These are phyloP conservation scores for Simmondsia chinensis DNA, from an alignment of 148 eudicot species.

Conservation along the genomic window DNA sequence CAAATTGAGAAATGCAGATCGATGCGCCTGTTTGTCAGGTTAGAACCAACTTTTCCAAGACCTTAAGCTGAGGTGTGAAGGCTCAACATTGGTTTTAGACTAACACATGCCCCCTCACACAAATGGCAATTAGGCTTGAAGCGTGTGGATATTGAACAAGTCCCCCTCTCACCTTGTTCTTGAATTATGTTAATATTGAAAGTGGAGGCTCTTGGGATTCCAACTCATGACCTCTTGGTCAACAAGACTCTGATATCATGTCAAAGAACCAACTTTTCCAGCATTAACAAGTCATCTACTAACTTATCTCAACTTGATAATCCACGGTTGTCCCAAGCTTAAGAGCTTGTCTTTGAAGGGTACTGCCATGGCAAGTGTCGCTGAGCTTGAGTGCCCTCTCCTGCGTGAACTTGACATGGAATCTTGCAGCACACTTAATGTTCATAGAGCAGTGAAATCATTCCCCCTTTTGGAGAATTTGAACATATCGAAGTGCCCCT, in stretches of 20 bases:
- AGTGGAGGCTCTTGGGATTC: no score
- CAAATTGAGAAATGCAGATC: conserved; percentile 79
- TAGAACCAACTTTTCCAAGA: neutral
- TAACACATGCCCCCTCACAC: no score
- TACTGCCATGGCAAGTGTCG: conserved; percentile 86
- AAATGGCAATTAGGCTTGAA: no score
- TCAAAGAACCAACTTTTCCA: no score
- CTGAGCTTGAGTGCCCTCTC: conserved; percentile 87
- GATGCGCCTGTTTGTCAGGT: conserved; percentile 83
- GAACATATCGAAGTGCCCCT: conserved; percentile 90
- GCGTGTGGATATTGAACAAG: no score
- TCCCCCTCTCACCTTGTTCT: no score
- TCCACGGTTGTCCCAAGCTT: conserved; percentile 81
- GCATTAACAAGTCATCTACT: no score
- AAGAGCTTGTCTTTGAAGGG: conserved; percentile 78
- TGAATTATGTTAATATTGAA: no score
- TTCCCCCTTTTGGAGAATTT: conserved; percentile 81
- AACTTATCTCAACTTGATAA: conserved; percentile 9
- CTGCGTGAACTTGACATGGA: conserved; percentile 78
- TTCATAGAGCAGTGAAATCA: conserved; percentile 75
- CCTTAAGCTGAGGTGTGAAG: no score
- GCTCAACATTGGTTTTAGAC: no score
- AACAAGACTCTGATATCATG: no score
- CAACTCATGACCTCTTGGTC: no score
- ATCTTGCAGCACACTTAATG: conserved; percentile 95